Percentiles rank a stretch among this genome's conserved stretches.
phyloP scores from a whole-genome alignment of 257 asterid species.

The Fraxinus anomala region DNA sequence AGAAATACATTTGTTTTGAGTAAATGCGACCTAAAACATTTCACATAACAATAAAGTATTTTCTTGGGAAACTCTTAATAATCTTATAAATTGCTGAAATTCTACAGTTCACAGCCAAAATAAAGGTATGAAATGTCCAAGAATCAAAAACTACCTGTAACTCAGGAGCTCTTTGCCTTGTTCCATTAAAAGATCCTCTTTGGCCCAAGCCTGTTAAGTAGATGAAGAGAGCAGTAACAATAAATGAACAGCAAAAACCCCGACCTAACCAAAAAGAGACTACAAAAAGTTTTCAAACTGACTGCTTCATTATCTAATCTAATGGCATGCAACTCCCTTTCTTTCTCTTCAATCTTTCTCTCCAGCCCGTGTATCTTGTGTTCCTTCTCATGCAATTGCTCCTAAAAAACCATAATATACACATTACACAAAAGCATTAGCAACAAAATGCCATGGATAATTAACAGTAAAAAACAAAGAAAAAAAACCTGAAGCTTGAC shows the following conservation, averaged over 20 bases:
- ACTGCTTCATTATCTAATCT: constrained; percentile 81
- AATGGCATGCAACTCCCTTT: constrained; percentile 68
- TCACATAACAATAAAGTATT: no score
- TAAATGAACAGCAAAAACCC: constrained; percentile 11
- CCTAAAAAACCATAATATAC: constrained; percentile 41
- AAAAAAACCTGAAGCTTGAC: constrained; percentile 58
- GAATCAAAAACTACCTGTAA: constrained; percentile 46
- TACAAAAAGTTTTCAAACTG: constrained; percentile 31
- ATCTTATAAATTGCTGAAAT: no score
- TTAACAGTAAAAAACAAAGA: background rate
- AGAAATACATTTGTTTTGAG: background rate
- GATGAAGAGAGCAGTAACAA: constrained; percentile 18
- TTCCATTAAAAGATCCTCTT: constrained; percentile 81
- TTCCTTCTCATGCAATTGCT: constrained; percentile 70
- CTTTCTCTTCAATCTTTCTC: constrained; percentile 69
- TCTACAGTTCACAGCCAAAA: no score
- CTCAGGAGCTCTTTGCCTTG: constrained; percentile 73
- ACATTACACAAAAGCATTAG: background rate
- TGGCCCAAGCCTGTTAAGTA: constrained; percentile 79
- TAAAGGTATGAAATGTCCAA: background rate
- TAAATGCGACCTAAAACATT: background rate
- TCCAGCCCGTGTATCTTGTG: constrained; percentile 63
- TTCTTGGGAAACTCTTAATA: no score
- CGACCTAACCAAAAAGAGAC: constrained; percentile 8
- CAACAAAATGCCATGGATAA: background rate